A percentile compares a stretch with the other conserved stretches of the same genome.
phyloP scores from a whole-genome alignment of 163 green algal genomes.

The Scenedesmus sp. region DNA sequence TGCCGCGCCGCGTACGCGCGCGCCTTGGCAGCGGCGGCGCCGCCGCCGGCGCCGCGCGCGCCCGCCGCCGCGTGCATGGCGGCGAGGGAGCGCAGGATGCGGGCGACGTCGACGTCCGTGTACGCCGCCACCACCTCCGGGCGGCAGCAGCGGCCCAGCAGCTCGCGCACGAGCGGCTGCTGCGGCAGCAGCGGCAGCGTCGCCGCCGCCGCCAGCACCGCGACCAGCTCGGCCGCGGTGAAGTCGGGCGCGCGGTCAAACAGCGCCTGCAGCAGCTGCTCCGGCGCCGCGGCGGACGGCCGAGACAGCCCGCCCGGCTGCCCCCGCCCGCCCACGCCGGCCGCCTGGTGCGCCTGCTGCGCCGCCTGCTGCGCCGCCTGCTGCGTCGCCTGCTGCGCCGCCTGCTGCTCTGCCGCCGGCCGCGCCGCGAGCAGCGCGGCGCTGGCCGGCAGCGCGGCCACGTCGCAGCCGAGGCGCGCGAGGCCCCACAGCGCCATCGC shows the following conservation, averaged over 20 bases:
- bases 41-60: too few relatives aligned
- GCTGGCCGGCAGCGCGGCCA: constrained; percentile 12
- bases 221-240: neutral
- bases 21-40: too few relatives aligned
- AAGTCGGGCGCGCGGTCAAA: neutral
- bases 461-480: constrained; percentile 2
- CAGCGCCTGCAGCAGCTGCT: constrained; percentile 4
- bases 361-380: neutral
- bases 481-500: constrained; percentile 17
- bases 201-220: constrained; percentile 23
- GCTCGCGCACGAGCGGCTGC: neutral
- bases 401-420: constrained; percentile 5
- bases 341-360: constrained; percentile 19
- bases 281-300: constrained; percentile 1
- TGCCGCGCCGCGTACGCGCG: neutral
- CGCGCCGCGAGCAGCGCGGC: neutral
- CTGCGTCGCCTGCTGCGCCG: constrained; percentile 1
- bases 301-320: too few relatives aligned
- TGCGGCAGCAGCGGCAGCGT: constrained; percentile 30
- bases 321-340: neutral
- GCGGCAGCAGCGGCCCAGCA: constrained; percentile 16
- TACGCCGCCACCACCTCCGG: constrained; percentile 13
- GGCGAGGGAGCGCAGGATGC: constrained; percentile 13
- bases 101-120: neutral
- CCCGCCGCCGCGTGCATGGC: too few relatives aligned